These are phyloP conservation scores for Aspergillus piperis DNA, from an alignment of 2,329 filamentous ascomycete genomes.

Conservation along the genomic window DNA sequence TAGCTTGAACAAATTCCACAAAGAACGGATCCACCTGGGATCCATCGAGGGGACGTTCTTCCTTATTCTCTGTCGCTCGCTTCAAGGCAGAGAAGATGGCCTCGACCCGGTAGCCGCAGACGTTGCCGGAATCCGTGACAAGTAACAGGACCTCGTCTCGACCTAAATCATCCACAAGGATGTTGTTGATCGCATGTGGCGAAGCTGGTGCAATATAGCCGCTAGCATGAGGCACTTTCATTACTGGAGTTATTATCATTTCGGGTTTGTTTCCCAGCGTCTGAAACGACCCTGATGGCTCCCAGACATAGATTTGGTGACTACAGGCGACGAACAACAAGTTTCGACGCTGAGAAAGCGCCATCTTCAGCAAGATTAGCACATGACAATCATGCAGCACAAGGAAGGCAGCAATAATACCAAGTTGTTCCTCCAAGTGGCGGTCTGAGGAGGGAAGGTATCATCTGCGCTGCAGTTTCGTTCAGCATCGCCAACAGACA, in stretches of 20 bases:
- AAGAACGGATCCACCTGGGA: constrained; percentile 61
- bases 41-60: constrained; percentile 32
- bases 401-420: constrained; percentile 23
- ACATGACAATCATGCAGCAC: neutral
- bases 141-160: constrained; percentile 68
- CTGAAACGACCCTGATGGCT: constrained; percentile 45
- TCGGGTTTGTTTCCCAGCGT: constrained; percentile 39
- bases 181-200: constrained; percentile 68
- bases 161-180: constrained; percentile 70
- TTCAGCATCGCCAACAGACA: constrained; percentile 10
- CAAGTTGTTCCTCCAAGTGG: constrained; percentile 49
- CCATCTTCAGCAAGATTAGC: constrained; percentile 32
- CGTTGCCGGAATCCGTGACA: constrained; percentile 73
- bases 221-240: constrained; percentile 42
- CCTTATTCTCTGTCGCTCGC: constrained; percentile 22
- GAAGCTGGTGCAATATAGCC: constrained; percentile 57
- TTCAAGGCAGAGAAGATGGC: constrained; percentile 51
- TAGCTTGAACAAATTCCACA: constrained; percentile 70
- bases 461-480: constrained; percentile 28
- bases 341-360: constrained; percentile 50
- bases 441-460: constrained; percentile 32
- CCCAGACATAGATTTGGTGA: constrained; percentile 47
- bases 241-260: constrained; percentile 46
- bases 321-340: constrained; percentile 48
- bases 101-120: constrained; percentile 68